phyloP scores from a whole-genome alignment of 805 yeast species.

The Schwanniomyces polymorphus region DNA sequence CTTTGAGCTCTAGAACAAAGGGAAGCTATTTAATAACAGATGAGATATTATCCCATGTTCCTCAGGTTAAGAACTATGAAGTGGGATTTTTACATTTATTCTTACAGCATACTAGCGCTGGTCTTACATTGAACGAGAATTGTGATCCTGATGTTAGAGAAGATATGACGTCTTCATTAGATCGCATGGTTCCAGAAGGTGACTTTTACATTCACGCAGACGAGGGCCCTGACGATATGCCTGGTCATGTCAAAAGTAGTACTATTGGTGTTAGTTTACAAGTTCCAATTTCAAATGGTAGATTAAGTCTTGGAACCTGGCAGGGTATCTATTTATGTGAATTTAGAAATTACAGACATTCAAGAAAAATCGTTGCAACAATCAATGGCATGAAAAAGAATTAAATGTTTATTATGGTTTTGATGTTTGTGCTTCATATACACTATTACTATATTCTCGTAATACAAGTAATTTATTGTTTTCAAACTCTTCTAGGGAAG shows the following conservation, averaged over 20 bases:
- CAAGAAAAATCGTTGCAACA: conserved; percentile 70
- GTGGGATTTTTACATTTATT: conserved; percentile 67
- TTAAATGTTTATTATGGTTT: neutral
- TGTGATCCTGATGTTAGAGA: conserved; percentile 75
- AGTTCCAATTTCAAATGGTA: conserved; percentile 71
- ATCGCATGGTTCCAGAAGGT: conserved; percentile 67
- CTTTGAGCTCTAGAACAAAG: conserved; percentile 55
- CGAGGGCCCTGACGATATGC: conserved; percentile 85
- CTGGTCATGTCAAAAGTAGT: conserved; percentile 68
- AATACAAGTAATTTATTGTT: conserved; percentile 27
- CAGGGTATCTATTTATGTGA: conserved; percentile 80
- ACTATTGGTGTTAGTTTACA: conserved; percentile 63
- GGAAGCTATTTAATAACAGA: conserved; percentile 75
- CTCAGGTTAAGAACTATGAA: conserved; percentile 58
- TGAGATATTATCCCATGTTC: conserved; percentile 56
- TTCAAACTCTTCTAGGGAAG: conserved; percentile 26
- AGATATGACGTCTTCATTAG: conserved; percentile 66
- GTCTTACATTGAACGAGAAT: conserved; percentile 73
- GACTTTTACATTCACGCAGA: conserved; percentile 60
- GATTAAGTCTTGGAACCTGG: conserved; percentile 77
- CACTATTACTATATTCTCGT: conserved; percentile 35
- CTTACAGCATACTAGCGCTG: conserved; percentile 80
- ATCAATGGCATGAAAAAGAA: conserved; percentile 55
- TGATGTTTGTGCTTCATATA: conserved; percentile 15
- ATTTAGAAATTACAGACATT: conserved; percentile 63